phyloP scores from a whole-genome alignment of 2,329 filamentous ascomycete genomes.

The Pseudopithomyces chartarum region DNA sequence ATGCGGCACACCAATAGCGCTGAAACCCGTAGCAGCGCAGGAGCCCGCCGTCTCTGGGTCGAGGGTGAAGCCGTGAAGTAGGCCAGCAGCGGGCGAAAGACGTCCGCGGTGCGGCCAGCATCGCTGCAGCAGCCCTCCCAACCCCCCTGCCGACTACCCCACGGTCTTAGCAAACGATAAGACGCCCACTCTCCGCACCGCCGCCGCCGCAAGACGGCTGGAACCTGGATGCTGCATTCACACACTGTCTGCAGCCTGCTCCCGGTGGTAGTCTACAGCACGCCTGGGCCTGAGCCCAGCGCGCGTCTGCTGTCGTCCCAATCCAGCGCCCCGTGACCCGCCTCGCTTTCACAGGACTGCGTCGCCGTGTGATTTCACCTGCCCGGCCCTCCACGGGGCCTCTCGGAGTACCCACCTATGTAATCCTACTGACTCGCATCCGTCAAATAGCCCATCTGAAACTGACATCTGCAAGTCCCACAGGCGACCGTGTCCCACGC shows the following conservation, averaged over 20 bases:
- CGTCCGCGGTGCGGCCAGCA: neutral
- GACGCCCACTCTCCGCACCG: constrained; percentile 5
- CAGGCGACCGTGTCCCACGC: neutral
- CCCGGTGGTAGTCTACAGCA: neutral
- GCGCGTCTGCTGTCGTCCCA: neutral
- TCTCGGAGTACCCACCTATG: neutral
- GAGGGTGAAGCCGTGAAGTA: neutral
- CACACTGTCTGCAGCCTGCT: neutral
- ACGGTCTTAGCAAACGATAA: constrained; percentile 12
- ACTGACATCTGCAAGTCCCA: constrained; percentile 1
- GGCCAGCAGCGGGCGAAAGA: neutral
- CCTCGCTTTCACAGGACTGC: neutral
- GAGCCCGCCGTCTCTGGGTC: neutral
- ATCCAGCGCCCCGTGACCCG: neutral
- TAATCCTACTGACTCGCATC: constrained; percentile 3
- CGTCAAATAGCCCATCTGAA: neutral
- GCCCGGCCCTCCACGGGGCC: no score
- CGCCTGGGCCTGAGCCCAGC: neutral
- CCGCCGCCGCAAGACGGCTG: neutral
- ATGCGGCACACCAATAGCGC: constrained; percentile 5
- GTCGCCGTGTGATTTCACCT: no score
- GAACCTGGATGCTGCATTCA: neutral
- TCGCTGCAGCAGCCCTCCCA: neutral
- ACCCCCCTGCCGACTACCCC: constrained; percentile 8
- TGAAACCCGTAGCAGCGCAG: neutral